Conservation (phyloP, 352 stramenopile genomes). For the Pythium phragmitis region DNA sequence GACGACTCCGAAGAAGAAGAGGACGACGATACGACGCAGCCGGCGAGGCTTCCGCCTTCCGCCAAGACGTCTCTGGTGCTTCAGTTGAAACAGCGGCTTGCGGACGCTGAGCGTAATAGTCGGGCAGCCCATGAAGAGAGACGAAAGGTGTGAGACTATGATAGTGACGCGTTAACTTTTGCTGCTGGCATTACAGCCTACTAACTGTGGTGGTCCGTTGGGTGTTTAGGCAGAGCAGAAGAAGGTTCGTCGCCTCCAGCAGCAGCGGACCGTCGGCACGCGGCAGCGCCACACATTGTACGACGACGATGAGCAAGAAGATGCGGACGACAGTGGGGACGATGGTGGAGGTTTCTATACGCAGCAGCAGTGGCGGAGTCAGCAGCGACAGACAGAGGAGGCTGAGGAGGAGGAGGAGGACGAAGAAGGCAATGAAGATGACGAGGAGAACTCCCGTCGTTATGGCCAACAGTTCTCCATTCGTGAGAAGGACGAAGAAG, state of each 20-base stretch:
- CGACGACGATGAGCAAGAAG: conserved; percentile 20
- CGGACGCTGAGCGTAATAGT: conserved; percentile 41
- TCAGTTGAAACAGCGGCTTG: conserved; percentile 41
- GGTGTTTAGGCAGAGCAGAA: conserved; percentile 19
- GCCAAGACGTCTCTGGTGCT: conserved; percentile 31
- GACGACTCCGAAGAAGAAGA: conserved; percentile 21
- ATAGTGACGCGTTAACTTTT: background rate
- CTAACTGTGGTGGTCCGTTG: too few relatives aligned
- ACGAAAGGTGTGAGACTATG: conserved; percentile 29
- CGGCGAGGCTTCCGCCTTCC: conserved; percentile 13
- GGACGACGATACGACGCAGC: conserved; percentile 13
- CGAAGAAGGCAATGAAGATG: conserved; percentile 20
- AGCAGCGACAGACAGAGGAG: conserved; percentile 21
- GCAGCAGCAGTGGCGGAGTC: conserved; percentile 29
- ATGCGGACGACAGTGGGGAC: conserved; percentile 22
- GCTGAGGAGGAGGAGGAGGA: conserved; percentile 16
- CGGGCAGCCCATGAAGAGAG: conserved; percentile 36
- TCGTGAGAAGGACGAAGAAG: conserved; percentile 18
- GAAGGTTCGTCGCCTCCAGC: conserved; percentile 8
- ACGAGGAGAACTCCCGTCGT: background rate
- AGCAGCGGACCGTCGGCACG: background rate
- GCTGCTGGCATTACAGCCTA: too few relatives aligned
- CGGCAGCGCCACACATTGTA: background rate
- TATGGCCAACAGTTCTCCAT: background rate
- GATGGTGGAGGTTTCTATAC: conserved; percentile 27